Conservation (phyloP, 805 yeast genomes). For the Deakozyma indianensis region DNA sequence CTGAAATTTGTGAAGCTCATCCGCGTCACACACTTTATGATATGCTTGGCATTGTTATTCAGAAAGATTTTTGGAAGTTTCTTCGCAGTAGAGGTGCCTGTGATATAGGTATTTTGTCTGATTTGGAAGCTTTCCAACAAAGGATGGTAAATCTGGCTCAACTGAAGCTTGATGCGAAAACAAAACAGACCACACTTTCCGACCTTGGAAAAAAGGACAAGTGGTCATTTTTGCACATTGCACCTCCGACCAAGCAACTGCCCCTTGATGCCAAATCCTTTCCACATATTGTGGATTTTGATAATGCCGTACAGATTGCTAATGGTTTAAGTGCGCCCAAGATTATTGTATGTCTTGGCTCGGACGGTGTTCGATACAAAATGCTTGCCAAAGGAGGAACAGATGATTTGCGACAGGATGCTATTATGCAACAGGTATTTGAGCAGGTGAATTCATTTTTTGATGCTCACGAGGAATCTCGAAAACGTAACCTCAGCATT, state of each 20-base stretch:
- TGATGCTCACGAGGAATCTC: constrained; percentile 37
- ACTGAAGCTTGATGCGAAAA: constrained; percentile 1
- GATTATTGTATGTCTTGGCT: constrained; percentile 39
- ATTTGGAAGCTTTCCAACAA: constrained; percentile 3
- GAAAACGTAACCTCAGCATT: constrained; percentile 43
- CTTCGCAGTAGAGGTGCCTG: constrained; percentile 6
- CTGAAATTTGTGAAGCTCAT: constrained; percentile 30
- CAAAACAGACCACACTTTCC: not conserved
- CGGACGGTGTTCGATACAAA: constrained; percentile 44
- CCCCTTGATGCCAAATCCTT: constrained; percentile 10
- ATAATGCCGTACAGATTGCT: constrained; percentile 42
- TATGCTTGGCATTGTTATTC: constrained; percentile 1
- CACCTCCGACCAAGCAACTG: constrained; percentile 4
- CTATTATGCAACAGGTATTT: constrained; percentile 96
- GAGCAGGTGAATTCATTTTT: constrained; percentile 66
- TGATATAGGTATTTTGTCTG: constrained; percentile 1
- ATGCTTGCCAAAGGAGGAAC: constrained; percentile 70
- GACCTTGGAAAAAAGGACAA: not conserved
- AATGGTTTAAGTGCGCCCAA: constrained; percentile 86
- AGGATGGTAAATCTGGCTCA: constrained; percentile 3
- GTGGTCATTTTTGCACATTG: not conserved
- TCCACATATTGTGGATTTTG: constrained; percentile 34
- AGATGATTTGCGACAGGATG: constrained; percentile 90
- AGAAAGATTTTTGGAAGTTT: constrained; percentile 8
- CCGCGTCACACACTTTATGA: constrained; percentile 46